Evolutionary conservation across 805 yeast genomes (phyloP).

Genomic region (Kockiozyma suomiensis): DNA sequence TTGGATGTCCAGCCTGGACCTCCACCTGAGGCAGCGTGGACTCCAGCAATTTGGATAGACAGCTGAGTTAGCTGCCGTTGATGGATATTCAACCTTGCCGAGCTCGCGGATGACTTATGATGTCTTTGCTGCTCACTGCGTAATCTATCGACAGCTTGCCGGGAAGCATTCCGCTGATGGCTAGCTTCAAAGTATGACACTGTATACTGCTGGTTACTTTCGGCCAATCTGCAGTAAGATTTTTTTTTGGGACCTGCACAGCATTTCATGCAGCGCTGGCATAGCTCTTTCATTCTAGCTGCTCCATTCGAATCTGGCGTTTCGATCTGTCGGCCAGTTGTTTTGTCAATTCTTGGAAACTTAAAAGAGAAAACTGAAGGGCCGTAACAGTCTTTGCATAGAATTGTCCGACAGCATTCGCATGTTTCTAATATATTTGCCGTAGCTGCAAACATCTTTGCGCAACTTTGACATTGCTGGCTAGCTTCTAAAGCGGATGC

Average conservation of each 20-base stretch:
- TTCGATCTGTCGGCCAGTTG: constrained; percentile 5
- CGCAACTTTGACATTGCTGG: neutral
- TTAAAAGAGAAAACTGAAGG: constrained; percentile 16
- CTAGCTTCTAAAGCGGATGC: neutral
- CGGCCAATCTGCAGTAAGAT: constrained; percentile 14
- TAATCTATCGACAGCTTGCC: neutral
- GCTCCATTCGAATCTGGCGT: neutral
- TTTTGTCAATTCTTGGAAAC: constrained; percentile 19
- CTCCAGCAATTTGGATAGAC: constrained; percentile 11
- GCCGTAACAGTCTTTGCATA: constrained; percentile 22
- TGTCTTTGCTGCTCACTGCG: neutral
- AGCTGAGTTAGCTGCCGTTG: constrained; percentile 14
- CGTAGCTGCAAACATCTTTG: neutral
- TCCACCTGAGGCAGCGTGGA: constrained; percentile 2
- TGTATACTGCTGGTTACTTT: constrained; percentile 7
- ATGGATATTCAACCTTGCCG: constrained; percentile 5
- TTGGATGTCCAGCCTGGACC: constrained; percentile 1
- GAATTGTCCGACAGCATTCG: constrained; percentile 9
- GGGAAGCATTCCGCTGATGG: neutral
- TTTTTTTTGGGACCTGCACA: constrained; percentile 26
- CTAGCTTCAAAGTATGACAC: neutral
- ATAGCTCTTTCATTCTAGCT: constrained; percentile 13
- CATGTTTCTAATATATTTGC: constrained; percentile 2
- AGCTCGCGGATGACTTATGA: neutral
- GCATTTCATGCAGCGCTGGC: constrained; percentile 23